Percentiles rank a stretch among this genome's conserved stretches.
phyloP scores from a whole-genome alignment of 371 early-diverging fungal species.

The Actinomortierella wolfii region DNA sequence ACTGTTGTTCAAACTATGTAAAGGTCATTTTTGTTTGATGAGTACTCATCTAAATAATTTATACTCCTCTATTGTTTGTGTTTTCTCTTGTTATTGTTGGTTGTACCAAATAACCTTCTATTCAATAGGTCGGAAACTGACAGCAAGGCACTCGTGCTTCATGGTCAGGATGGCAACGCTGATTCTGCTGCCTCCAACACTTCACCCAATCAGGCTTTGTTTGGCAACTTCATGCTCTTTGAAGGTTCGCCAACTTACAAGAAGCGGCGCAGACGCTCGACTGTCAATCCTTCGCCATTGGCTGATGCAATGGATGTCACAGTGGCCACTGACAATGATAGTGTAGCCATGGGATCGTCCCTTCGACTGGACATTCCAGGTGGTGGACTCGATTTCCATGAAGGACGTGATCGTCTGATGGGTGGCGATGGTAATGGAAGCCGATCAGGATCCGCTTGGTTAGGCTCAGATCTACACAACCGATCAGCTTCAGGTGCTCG shows the following conservation, averaged over 20 bases:
- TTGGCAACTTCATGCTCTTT: conserved; percentile 70
- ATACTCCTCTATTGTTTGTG: neutral
- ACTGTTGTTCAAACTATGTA: no score
- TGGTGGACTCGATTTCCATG: conserved; percentile 22
- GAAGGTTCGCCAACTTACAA: conserved; percentile 76
- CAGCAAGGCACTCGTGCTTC: conserved; percentile 31
- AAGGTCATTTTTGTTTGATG: no score
- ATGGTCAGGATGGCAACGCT: conserved; percentile 19
- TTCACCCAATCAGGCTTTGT: conserved; percentile 23
- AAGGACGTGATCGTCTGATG: conserved; percentile 15
- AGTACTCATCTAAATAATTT: neutral
- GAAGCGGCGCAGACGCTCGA: conserved; percentile 69
- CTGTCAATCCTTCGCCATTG: conserved; percentile 50
- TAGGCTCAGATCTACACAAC: conserved; percentile 3
- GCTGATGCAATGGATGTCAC: conserved; percentile 19
- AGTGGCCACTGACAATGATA: no score
- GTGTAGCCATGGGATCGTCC: no score
- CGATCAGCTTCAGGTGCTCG: conserved; percentile 1
- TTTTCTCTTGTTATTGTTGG: neutral
- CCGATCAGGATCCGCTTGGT: conserved; percentile 1
- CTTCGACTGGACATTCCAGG: conserved; percentile 14
- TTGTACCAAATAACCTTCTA: neutral
- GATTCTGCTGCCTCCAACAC: conserved; percentile 2
- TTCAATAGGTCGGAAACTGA: conserved; percentile 28
- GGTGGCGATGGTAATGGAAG: conserved; percentile 11